Percentiles rank a stretch among this genome's conserved stretches.
Evolutionary conservation across 2,329 filamentous ascomycete genomes (phyloP).

Genomic region (Colletotrichum trifolii): DNA sequence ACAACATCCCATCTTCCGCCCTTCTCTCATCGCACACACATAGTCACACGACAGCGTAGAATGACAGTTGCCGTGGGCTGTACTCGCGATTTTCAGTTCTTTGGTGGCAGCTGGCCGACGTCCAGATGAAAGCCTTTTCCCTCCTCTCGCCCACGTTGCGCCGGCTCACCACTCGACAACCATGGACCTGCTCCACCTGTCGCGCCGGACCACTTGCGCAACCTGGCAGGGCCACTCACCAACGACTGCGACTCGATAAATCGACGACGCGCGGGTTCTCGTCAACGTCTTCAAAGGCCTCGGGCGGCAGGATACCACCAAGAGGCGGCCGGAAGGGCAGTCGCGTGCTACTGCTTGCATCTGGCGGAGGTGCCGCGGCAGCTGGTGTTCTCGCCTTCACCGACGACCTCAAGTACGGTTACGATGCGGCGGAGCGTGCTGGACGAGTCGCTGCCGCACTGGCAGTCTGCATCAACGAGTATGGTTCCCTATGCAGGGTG

Average conservation of each 20-base stretch:
- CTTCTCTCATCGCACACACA: not conserved
- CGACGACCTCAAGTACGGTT: slow-evolving; percentile 80
- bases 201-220: slow-evolving; percentile 41
- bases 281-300: slow-evolving; percentile 38
- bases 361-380: slow-evolving; percentile 61
- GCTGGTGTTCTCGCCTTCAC: slow-evolving; percentile 65
- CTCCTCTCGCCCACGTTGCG: slow-evolving; percentile 50
- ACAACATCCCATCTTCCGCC: not conserved
- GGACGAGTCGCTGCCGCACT: slow-evolving; percentile 81
- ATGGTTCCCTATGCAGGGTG: slow-evolving; percentile 38
- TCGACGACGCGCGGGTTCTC: slow-evolving; percentile 42
- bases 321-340: slow-evolving; percentile 37
- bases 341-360: slow-evolving; percentile 57
- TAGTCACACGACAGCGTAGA: slow-evolving; percentile 17
- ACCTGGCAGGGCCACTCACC: slow-evolving; percentile 47
- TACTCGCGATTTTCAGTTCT: slow-evolving; percentile 24
- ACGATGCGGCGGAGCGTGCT: slow-evolving; percentile 79
- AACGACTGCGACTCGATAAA: slow-evolving; percentile 39
- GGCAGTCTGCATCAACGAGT: slow-evolving; percentile 91
- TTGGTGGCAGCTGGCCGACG: slow-evolving; percentile 34
- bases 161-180: slow-evolving; percentile 49
- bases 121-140: slow-evolving; percentile 56
- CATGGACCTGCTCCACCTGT: slow-evolving; percentile 61
- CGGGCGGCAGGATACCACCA: slow-evolving; percentile 4
- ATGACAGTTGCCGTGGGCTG: slow-evolving; percentile 28